phyloP scores from a whole-genome alignment of 148 eudicot species.

The Amaranthus cruentus region DNA sequence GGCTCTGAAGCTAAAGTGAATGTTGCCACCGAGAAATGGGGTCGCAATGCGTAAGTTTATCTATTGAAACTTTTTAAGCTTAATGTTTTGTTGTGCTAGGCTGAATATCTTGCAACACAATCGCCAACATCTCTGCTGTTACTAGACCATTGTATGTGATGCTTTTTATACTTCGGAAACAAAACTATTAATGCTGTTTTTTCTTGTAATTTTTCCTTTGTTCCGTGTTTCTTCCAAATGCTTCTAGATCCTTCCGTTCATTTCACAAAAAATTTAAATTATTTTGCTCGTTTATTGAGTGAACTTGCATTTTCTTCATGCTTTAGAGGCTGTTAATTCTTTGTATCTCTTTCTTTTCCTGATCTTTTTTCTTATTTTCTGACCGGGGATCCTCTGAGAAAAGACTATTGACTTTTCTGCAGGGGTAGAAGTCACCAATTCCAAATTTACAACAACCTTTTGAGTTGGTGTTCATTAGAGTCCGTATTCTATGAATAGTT shows the following conservation, averaged over 20 bases:
- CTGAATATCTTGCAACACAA: not conserved
- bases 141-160: not conserved
- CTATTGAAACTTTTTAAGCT: not conserved
- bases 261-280: not conserved
- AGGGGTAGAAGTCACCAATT: not conserved
- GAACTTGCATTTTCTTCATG: not conserved
- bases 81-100: not conserved
- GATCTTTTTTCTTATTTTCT: not conserved
- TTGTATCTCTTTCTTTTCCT: not conserved
- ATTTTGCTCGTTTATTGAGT: not conserved
- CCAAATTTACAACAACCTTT: not conserved
- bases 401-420: not conserved
- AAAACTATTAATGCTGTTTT: not conserved
- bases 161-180: not conserved
- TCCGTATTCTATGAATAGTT: not conserved
- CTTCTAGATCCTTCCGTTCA: not conserved
- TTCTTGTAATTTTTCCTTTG: not conserved
- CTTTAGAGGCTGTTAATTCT: not conserved
- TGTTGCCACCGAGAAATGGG: conserved; percentile 88
- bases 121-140: not conserved
- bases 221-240: not conserved
- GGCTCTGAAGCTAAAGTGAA: conserved; percentile 83
- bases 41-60: conserved; percentile 70
- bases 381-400: not conserved
- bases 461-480: not conserved